phyloP scores from a whole-genome alignment of 208 protist genomes.

The Vickermania ingenoplastis region DNA sequence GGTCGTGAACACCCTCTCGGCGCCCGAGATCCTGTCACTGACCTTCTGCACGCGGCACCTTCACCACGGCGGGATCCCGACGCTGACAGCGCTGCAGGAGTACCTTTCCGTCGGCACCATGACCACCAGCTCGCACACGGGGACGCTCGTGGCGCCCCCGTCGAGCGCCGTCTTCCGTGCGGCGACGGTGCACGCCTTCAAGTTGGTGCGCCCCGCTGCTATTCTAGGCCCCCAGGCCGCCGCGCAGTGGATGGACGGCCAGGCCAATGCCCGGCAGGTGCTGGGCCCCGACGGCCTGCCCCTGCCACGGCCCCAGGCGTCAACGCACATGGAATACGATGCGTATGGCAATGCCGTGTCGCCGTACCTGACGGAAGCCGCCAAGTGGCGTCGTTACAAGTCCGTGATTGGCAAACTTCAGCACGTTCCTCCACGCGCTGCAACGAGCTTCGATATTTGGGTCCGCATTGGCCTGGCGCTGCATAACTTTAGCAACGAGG shows the following conservation, averaged over 20 bases:
- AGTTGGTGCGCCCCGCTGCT: constrained; percentile 34
- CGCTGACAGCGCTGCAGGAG: background rate
- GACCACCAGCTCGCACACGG: constrained; percentile 5
- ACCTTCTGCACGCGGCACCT: constrained; percentile 52
- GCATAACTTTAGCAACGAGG: constrained; percentile 84
- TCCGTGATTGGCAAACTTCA: constrained; percentile 44
- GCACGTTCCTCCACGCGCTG: constrained; percentile 35
- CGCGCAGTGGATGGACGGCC: constrained; percentile 52
- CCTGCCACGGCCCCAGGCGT: constrained; percentile 48
- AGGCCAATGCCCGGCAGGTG: constrained; percentile 55
- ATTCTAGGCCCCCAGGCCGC: constrained; percentile 37
- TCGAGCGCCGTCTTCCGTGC: constrained; percentile 11
- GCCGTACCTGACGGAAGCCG: constrained; percentile 49
- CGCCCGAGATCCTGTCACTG: constrained; percentile 58
- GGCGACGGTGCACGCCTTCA: constrained; percentile 27
- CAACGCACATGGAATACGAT: constrained; percentile 43
- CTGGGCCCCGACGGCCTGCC: constrained; percentile 58
- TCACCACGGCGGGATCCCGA: constrained; percentile 13
- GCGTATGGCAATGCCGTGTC: constrained; percentile 73
- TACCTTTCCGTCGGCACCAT: background rate
- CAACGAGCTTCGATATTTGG: constrained; percentile 70
- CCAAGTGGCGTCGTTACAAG: constrained; percentile 69
- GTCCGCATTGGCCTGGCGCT: constrained; percentile 74
- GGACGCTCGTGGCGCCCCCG: constrained; percentile 13
- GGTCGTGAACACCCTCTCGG: constrained; percentile 42